Conservation (phyloP, 352 stramenopile genomes). For the Peronospora belbahrii region DNA sequence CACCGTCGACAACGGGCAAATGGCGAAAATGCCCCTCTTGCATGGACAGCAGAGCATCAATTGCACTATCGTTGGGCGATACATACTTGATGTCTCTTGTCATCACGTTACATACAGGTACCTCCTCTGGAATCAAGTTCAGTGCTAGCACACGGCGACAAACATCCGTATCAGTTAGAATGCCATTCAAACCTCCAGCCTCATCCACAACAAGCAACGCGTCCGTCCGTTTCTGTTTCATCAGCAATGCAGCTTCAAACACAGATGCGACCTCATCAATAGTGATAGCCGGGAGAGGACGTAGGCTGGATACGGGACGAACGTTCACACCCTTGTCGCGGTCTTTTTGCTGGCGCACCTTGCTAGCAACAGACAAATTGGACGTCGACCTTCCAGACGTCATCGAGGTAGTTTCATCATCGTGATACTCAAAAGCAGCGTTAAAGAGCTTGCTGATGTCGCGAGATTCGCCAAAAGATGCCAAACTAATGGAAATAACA, state of each 20-base stretch:
- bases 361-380: conserved; percentile 48
- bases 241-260: conserved; percentile 80
- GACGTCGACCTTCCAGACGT: conserved; percentile 52
- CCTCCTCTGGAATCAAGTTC: conserved; percentile 64
- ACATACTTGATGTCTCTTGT: conserved; percentile 95
- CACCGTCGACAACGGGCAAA: conserved; percentile 89
- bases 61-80: conserved; percentile 87
- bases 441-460: conserved; percentile 79
- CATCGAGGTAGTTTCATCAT: conserved; percentile 42
- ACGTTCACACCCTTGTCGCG: conserved; percentile 70
- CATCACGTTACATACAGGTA: conserved; percentile 87
- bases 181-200: conserved; percentile 85
- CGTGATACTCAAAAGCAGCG: conserved; percentile 68
- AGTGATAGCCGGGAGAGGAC: conserved; percentile 66
- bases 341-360: conserved; percentile 64
- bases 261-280: conserved; percentile 75
- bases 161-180: conserved; percentile 96
- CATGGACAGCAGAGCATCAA: conserved; percentile 97
- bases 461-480: conserved; percentile 68
- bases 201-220: conserved; percentile 89
- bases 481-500: conserved; percentile 68
- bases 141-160: conserved; percentile 88
- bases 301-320: conserved; percentile 75
- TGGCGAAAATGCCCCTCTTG: conserved; percentile 96
- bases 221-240: conserved; percentile 90